Evolutionary conservation across 805 yeast genomes (phyloP), one percentile per base, ranked within the genome.

Genomic region (Yarrowia bubula): DNA sequence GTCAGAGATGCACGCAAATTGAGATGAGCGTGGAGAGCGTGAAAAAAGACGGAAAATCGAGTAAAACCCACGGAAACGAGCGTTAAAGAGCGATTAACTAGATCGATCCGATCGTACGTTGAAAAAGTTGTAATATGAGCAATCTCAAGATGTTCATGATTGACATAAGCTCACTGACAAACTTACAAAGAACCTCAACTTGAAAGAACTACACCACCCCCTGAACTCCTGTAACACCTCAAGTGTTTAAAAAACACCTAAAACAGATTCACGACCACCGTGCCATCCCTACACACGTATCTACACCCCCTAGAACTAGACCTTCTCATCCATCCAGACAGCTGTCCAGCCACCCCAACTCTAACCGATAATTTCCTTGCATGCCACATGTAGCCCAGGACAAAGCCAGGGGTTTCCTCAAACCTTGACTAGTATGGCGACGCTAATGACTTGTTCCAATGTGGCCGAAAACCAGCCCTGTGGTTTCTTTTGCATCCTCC

Each of bases 391-490:
- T 38, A 55, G 47, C 37, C 47, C 17, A 31, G 17, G 7, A 55
- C 61, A 55, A 55, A 55, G 61, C 61, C 61, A 55, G 61, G 61
- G 61, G 61, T 39, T 55, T 55, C 37, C 46, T 13, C 47, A 55
- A 55, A 55, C 61, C 47, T 38, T 39, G 41, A 39, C 61, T 47
- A 22, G 37, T 41, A 41, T 55, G 15, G 38, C 61, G 31, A 41
- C 47, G 15, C 43, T 28, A 51, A 41, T n/a, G 47, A 15, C 47
- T 39, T 39, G 61, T 39, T 55, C 61, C 17, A 55, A 39, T 55
- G 38, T 18, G 61, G 61, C 31, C 47, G 47, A 10, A n/a, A 55
- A 28, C 61, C 61, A 55, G 61, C 61, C 61, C 61, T 39, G 43
- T 38, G 37, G 38, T 51, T 51, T 41, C 47, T 55, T 55, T 55